Percentiles rank a stretch among this genome's conserved stretches.
Conservation (phyloP, 2,329 filamentous ascomycete species). For the Leptographium galeiforme region DNA sequence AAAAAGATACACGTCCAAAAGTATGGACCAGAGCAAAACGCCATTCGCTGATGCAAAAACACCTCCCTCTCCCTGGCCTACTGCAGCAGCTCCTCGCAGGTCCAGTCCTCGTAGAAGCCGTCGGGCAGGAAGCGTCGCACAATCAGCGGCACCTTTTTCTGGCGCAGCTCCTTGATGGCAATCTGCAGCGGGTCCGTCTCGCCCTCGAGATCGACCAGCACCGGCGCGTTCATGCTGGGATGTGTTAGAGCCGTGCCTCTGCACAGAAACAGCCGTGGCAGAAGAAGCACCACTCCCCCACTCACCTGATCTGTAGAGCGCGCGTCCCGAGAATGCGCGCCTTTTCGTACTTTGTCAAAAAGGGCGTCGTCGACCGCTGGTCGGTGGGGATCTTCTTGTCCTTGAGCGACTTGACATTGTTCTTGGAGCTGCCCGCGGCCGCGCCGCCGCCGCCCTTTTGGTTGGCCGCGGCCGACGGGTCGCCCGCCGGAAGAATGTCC, state of each 20-base stretch:
- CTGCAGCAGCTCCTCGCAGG: conserved; percentile 82
- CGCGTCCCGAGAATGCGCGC: conserved; percentile 87
- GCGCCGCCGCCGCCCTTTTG: conserved; percentile 26
- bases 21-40: conserved; percentile 6
- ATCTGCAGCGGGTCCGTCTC: conserved; percentile 97
- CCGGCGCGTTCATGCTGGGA: conserved; percentile 85
- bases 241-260: too few relatives aligned
- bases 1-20: neutral
- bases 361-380: conserved; percentile 83
- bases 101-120: conserved; percentile 98
- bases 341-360: conserved; percentile 98
- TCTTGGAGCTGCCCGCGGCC: conserved; percentile 37
- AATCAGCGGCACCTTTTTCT: conserved; percentile 97
- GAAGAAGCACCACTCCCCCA: neutral
- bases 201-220: conserved; percentile 90
- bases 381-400: conserved; percentile 87
- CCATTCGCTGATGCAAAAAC: conserved; percentile 13
- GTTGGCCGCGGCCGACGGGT: conserved; percentile 46
- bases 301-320: conserved; percentile 87
- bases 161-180: conserved; percentile 88
- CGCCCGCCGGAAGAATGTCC: conserved; percentile 46
- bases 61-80: conserved; percentile 13
- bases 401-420: conserved; percentile 41
- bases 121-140: conserved; percentile 92
- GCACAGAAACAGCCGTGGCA: neutral